These are phyloP conservation scores for Chimonanthus praecox DNA, from an alignment of 164 flowering plant genomes.

Conservation along the genomic window DNA sequence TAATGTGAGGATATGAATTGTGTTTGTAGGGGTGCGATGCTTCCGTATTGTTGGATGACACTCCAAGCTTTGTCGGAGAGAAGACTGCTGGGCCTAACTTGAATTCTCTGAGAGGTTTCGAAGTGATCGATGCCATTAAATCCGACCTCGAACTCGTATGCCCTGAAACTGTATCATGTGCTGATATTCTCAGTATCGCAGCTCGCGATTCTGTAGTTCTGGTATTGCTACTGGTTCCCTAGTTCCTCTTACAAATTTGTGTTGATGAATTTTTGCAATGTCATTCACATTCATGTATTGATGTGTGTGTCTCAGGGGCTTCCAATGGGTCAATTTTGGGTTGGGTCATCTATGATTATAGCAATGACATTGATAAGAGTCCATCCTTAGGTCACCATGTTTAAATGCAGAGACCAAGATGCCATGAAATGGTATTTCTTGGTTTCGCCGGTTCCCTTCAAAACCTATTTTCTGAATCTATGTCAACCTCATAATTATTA, in stretches of 20 bases:
- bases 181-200: slow-evolving; percentile 67
- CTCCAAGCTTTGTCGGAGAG: slow-evolving; percentile 43
- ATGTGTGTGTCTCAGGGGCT: too few relatives aligned
- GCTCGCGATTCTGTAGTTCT: slow-evolving; percentile 78
- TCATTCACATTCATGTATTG: too few relatives aligned
- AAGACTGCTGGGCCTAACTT: slow-evolving; percentile 66
- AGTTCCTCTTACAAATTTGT: not conserved
- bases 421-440: too few relatives aligned
- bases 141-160: slow-evolving; percentile 51
- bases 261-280: too few relatives aligned
- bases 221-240: slow-evolving; percentile 22
- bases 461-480: too few relatives aligned
- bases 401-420: too few relatives aligned
- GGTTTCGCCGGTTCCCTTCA: too few relatives aligned
- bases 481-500: too few relatives aligned
- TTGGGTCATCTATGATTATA: not conserved
- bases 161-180: slow-evolving; percentile 75
- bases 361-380: not conserved
- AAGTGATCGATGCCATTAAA: slow-evolving; percentile 67
- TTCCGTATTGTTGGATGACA: slow-evolving; percentile 70
- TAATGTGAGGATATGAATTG: too few relatives aligned
- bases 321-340: not conserved
- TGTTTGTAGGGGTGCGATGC: slow-evolving; percentile 76
- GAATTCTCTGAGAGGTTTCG: slow-evolving; percentile 73
- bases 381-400: too few relatives aligned